phyloP scores from a whole-genome alignment of 495 filamentous ascomycete species.

The Apiosordaria backusii region DNA sequence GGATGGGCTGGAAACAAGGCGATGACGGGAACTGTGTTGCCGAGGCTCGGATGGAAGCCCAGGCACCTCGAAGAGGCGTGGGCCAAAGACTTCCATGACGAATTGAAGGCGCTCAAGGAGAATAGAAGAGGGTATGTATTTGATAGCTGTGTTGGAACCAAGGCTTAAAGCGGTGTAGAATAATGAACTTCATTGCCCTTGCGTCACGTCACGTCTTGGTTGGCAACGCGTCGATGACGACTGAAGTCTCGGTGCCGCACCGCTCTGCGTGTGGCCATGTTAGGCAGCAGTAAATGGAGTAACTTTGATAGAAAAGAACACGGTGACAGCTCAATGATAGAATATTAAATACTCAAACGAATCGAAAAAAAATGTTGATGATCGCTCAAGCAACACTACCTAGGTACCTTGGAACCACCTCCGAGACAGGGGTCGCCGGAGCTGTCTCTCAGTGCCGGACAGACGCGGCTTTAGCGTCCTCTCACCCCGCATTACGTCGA shows the following conservation, averaged over 20 bases:
- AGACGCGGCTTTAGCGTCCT: constrained; percentile 2
- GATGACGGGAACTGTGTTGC: constrained; percentile 6
- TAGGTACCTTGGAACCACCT: not conserved
- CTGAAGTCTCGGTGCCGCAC: not conserved
- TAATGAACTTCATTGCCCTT: not conserved
- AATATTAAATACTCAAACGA: not conserved
- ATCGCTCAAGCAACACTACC: not conserved
- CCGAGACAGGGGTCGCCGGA: not conserved
- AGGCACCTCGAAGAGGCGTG: not conserved
- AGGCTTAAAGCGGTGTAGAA: not conserved
- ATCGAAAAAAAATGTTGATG: not conserved
- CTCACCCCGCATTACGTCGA: constrained; percentile 7
- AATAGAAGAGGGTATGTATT: not conserved
- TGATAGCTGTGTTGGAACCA: constrained; percentile 7
- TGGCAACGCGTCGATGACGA: not conserved
- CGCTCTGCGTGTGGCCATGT: not conserved
- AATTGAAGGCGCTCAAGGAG: constrained; percentile 6
- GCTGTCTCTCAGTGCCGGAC: not conserved
- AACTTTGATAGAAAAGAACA: too few species aligned
- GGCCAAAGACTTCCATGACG: constrained; percentile 8
- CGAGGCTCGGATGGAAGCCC: constrained; percentile 10
- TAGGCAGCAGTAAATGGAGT: not conserved
- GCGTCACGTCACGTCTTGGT: too few species aligned
- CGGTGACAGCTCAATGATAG: too few species aligned
- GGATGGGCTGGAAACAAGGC: constrained; percentile 15